Evolutionary conservation across 495 filamentous ascomycete genomes (phyloP).

Genomic region (Daldinia vernicosa): DNA sequence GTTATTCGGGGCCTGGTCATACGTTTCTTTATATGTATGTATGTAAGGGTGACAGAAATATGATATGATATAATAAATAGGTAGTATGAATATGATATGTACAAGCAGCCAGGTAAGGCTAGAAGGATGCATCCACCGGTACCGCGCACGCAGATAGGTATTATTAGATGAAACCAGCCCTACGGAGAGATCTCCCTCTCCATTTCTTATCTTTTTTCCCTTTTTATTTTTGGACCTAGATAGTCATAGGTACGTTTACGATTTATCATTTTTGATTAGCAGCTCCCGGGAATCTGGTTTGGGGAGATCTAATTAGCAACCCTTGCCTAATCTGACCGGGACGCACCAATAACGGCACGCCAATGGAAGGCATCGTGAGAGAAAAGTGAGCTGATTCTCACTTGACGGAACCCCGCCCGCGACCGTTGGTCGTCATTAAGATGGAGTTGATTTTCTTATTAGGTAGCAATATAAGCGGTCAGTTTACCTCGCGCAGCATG

Average conservation of each 20-base stretch:
- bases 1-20: not conserved
- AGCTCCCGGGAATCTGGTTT: constrained; percentile 22
- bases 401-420: constrained; percentile 37
- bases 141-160: not conserved
- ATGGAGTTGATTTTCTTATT: constrained; percentile 32
- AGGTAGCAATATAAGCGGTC: constrained; percentile 38
- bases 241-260: constrained; percentile 4
- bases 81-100: too few relatives aligned
- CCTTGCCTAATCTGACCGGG: constrained; percentile 37
- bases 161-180: constrained; percentile 3
- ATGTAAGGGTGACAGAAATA: not conserved
- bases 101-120: not conserved
- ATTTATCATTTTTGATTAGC: constrained; percentile 18
- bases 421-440: constrained; percentile 32
- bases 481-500: constrained; percentile 23
- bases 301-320: constrained; percentile 35
- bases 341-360: constrained; percentile 39
- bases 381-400: constrained; percentile 43
- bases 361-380: constrained; percentile 40
- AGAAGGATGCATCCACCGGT: not conserved
- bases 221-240: constrained; percentile 19
- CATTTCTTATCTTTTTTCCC: not conserved
- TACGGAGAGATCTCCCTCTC: not conserved
- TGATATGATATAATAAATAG: constrained; percentile 1
- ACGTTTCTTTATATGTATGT: not conserved